Evolutionary conservation across 2,329 filamentous ascomycete species (phyloP).

Genomic region (Ascochyta viciae-villosae): DNA sequence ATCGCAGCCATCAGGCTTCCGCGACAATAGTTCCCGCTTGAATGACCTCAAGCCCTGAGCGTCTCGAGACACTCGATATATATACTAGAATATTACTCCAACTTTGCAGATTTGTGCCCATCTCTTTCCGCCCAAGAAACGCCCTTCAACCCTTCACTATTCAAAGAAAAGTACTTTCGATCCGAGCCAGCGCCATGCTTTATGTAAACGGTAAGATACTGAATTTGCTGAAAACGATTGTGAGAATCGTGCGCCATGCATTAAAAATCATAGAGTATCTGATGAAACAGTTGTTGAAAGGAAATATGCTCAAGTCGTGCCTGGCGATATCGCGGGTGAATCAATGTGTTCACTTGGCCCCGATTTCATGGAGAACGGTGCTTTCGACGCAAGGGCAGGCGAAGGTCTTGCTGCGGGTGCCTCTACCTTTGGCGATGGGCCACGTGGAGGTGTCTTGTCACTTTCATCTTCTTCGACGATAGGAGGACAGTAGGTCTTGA

Average conservation of each 20-base stretch:
- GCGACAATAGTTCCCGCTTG: not conserved
- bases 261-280: conserved; percentile 21
- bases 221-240: conserved; percentile 1
- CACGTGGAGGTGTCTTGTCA: conserved; percentile 29
- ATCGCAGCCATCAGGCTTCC: not conserved
- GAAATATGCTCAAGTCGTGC: conserved; percentile 2
- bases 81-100: conserved; percentile 1
- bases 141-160: not conserved
- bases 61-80: not conserved
- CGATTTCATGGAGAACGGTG: conserved; percentile 2
- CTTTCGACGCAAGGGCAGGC: not conserved
- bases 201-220: not conserved
- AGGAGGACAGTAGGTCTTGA: conserved; percentile 80
- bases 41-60: too few species aligned
- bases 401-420: not conserved
- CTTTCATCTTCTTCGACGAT: conserved; percentile 76
- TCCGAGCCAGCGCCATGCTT: conserved; percentile 15
- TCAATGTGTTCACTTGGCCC: conserved; percentile 6
- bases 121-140: not conserved
- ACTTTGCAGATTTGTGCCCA: not conserved
- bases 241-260: conserved; percentile 10
- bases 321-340: conserved; percentile 18
- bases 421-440: conserved; percentile 4
- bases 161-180: not conserved
- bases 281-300: conserved; percentile 6